These are phyloP conservation scores for Rhytidiadelphus loreus DNA, from an alignment of 225 moss, liverwort and hornwort species.

Conservation along the genomic window DNA sequence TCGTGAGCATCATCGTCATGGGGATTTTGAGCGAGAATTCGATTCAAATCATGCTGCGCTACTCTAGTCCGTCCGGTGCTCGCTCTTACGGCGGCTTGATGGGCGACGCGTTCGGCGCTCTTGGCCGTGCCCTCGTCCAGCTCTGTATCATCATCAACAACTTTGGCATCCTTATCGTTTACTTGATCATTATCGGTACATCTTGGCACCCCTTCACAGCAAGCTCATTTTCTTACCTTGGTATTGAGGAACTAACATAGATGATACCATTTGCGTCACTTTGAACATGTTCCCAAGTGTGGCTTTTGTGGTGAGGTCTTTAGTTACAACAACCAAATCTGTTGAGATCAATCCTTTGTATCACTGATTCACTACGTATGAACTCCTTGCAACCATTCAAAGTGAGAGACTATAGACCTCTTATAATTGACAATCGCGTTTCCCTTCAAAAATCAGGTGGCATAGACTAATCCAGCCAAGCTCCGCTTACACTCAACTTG, in stretches of 20 bases:
- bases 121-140: slow-evolving; percentile 51
- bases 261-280: background rate
- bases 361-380: background rate
- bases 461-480: background rate
- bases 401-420: background rate
- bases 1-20: slow-evolving; percentile 46
- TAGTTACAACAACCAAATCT: background rate
- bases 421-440: background rate
- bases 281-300: background rate
- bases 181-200: slow-evolving; percentile 83
- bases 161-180: slow-evolving; percentile 74
- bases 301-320: background rate
- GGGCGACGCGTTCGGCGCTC: slow-evolving; percentile 51
- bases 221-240: background rate
- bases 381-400: background rate
- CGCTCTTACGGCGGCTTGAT: slow-evolving; percentile 82
- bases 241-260: background rate
- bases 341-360: background rate
- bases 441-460: background rate
- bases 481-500: background rate
- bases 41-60: slow-evolving; percentile 59
- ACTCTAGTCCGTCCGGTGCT: slow-evolving; percentile 51
- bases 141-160: slow-evolving; percentile 79
- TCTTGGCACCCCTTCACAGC: background rate
- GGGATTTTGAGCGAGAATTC: slow-evolving; percentile 70